Percentiles rank a stretch among this genome's conserved stretches.
phyloP scores from a whole-genome alignment of 768 basidiomycete genomes.

The Psilocybe cyanescens region DNA sequence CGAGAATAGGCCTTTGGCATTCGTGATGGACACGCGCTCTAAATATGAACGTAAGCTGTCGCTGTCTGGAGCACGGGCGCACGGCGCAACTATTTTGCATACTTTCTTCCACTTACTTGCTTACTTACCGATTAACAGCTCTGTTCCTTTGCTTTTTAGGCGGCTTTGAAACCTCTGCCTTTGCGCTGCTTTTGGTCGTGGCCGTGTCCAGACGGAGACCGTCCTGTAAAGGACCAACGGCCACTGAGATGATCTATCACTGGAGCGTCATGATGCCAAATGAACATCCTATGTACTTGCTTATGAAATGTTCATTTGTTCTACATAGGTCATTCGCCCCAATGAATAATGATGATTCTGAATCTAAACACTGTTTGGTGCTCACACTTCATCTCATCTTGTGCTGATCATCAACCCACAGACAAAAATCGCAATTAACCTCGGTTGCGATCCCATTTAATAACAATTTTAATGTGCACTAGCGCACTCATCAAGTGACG shows the following conservation, averaged over 20 bases:
- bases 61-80: conserved; percentile 4
- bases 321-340: not conserved
- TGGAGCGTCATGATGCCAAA: not conserved
- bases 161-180: not conserved
- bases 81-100: not conserved
- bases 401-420: not conserved
- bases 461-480: not conserved
- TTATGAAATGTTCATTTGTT: not conserved
- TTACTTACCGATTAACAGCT: not conserved
- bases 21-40: conserved; percentile 2
- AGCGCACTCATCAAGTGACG: not conserved
- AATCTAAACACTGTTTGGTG: not conserved
- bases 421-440: not conserved
- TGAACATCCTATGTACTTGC: not conserved
- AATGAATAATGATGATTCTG: not conserved
- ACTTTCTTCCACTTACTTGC: not conserved
- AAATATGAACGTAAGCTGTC: conserved; percentile 17
- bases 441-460: not conserved
- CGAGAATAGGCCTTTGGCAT: conserved; percentile 1
- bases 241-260: not conserved
- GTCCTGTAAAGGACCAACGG: not conserved
- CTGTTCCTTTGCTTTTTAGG: conserved; percentile 9
- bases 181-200: not conserved
- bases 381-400: not conserved
- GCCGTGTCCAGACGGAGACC: not conserved